Evolutionary conservation across 352 stramenopile species (phyloP).

Genomic region (Aphanomyces euteiches): DNA sequence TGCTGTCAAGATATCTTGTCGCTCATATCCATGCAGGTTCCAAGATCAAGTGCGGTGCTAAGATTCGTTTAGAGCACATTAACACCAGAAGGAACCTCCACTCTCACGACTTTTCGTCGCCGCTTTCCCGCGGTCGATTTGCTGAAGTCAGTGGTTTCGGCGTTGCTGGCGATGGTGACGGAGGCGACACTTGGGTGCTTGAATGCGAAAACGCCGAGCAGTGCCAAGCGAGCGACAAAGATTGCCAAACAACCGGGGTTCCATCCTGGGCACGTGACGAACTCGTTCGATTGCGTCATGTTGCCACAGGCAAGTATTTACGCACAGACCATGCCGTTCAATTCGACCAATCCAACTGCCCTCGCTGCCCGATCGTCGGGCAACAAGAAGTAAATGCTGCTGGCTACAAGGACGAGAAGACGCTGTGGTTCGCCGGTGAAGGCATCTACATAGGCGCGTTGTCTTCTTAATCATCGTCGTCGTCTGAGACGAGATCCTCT

Average conservation of each 20-base stretch:
- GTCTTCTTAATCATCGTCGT: slow-evolving; percentile 19
- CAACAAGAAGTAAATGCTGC: slow-evolving; percentile 78
- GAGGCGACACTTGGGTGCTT: slow-evolving; percentile 66
- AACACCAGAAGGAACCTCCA: slow-evolving; percentile 73
- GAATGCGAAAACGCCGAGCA: slow-evolving; percentile 70
- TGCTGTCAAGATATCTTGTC: not conserved
- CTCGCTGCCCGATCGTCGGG: slow-evolving; percentile 76
- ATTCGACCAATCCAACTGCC: slow-evolving; percentile 80
- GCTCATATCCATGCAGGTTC: slow-evolving; percentile 34
- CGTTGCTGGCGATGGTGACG: slow-evolving; percentile 70
- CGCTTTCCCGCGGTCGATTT: slow-evolving; percentile 51
- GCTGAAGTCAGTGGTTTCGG: slow-evolving; percentile 75
- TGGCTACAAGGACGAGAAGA: slow-evolving; percentile 44
- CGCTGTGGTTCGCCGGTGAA: slow-evolving; percentile 75
- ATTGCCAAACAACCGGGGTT: slow-evolving; percentile 58
- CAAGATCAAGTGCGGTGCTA: slow-evolving; percentile 59
- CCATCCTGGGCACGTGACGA: slow-evolving; percentile 67
- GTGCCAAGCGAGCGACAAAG: slow-evolving; percentile 56
- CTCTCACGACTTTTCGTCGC: slow-evolving; percentile 65
- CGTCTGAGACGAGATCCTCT: slow-evolving; percentile 7
- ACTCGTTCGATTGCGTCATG: slow-evolving; percentile 64
- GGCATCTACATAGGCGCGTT: slow-evolving; percentile 64
- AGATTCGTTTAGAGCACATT: slow-evolving; percentile 72
- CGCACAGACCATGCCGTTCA: slow-evolving; percentile 45
- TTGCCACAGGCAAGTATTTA: slow-evolving; percentile 49